A percentile compares a stretch with the other conserved stretches of the same genome.
Evolutionary conservation across 768 basidiomycete species (phyloP).

Genomic region (Jaapia argillacea): DNA sequence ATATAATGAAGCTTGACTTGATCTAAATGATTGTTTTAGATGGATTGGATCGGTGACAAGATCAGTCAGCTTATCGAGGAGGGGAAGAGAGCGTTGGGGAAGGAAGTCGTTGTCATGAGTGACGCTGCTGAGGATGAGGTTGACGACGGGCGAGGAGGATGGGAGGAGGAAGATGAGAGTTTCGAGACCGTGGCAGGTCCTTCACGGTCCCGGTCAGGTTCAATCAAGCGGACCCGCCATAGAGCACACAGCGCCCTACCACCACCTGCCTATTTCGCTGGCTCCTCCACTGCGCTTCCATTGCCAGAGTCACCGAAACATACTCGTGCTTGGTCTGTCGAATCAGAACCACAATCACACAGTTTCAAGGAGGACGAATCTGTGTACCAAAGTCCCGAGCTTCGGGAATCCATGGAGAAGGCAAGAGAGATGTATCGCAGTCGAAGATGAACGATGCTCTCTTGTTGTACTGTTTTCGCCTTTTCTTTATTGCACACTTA

Average conservation of each 20-base stretch:
- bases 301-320: not conserved
- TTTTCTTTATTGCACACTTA: not conserved
- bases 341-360: not conserved
- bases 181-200: constrained; percentile 1
- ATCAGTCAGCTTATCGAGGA: constrained; percentile 65
- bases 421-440: constrained; percentile 36
- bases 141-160: constrained; percentile 65
- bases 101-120: constrained; percentile 73
- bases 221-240: constrained; percentile 10
- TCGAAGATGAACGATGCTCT: constrained; percentile 4
- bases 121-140: constrained; percentile 66
- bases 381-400: constrained; percentile 52
- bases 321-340: not conserved
- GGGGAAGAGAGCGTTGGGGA: constrained; percentile 65
- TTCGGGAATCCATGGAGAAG: constrained; percentile 62
- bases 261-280: not conserved
- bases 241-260: constrained; percentile 5
- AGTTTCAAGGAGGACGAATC: constrained; percentile 35
- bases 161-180: constrained; percentile 55
- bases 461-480: constrained; percentile 1
- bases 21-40: constrained; percentile 26
- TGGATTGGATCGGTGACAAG: constrained; percentile 77
- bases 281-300: not conserved
- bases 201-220: constrained; percentile 14
- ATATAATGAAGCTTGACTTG: not conserved